Percentiles rank a stretch among this genome's conserved stretches.
Evolutionary conservation across 345 rosid species (phyloP).

Genomic region (Sonneratia alba): DNA sequence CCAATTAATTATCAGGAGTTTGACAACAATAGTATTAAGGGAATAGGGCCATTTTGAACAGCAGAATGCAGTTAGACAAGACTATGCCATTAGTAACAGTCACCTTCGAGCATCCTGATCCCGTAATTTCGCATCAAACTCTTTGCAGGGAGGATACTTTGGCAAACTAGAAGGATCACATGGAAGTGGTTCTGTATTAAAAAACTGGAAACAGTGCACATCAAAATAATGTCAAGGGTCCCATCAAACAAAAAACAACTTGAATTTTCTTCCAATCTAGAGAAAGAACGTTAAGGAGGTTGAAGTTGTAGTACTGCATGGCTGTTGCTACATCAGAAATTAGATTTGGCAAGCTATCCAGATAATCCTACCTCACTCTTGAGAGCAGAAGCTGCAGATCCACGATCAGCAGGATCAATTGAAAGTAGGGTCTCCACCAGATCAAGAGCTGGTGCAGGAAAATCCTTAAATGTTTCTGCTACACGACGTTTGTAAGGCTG

Average conservation of each 20-base stretch:
- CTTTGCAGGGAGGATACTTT: no score
- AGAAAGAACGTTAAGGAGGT: not conserved
- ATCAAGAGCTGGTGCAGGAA: slow-evolving; percentile 71
- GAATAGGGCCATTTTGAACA: not conserved
- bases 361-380: slow-evolving; percentile 55
- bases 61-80: not conserved
- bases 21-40: not conserved
- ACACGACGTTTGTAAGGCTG: slow-evolving; percentile 91
- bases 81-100: not conserved
- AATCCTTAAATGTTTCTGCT: slow-evolving; percentile 88
- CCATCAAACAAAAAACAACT: not conserved
- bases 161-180: no score
- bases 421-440: slow-evolving; percentile 86
- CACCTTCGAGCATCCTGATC: no score
- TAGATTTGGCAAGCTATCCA: not conserved
- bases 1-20: not conserved
- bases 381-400: slow-evolving; percentile 73
- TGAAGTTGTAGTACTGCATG: not conserved
- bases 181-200: no score
- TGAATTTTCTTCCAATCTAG: not conserved
- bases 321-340: not conserved
- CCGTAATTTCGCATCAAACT: no score
- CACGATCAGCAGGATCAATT: slow-evolving; percentile 87
- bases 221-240: slow-evolving; percentile 14
- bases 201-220: not conserved